Percentiles rank a stretch among this genome's conserved stretches.
Conservation (phyloP, 1,139 yeast genomes). For the Ashbya aceris region DNA sequence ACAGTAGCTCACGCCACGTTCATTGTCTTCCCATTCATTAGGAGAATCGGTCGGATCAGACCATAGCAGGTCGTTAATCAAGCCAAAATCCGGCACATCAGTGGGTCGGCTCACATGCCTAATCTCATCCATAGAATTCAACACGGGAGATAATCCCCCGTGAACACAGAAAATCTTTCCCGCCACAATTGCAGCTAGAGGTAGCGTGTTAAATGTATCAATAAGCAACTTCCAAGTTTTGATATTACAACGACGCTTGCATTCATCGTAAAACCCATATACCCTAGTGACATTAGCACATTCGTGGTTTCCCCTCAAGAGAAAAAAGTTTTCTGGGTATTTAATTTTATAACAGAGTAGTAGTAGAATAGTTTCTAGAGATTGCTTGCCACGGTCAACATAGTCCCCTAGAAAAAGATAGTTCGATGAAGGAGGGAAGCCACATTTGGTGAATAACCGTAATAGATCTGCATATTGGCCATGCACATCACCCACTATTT, state of each 20-base stretch:
- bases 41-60: constrained; percentile 93
- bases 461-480: constrained; percentile 92
- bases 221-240: constrained; percentile 91
- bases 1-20: constrained; percentile 95
- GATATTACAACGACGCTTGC: constrained; percentile 84
- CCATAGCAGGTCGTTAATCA: constrained; percentile 87
- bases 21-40: constrained; percentile 97
- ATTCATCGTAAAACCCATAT: constrained; percentile 94
- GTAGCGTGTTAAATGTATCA: constrained; percentile 89
- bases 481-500: constrained; percentile 95
- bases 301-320: constrained; percentile 91
- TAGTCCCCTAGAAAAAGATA: constrained; percentile 90
- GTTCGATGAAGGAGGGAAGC: constrained; percentile 94
- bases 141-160: constrained; percentile 90
- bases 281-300: constrained; percentile 94
- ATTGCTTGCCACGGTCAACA: constrained; percentile 94
- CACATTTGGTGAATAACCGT: constrained; percentile 88
- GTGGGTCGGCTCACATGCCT: constrained; percentile 89
- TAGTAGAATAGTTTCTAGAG: constrained; percentile 78
- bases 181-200: constrained; percentile 92
- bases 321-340: constrained; percentile 90
- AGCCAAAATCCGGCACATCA: constrained; percentile 93
- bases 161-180: constrained; percentile 96
- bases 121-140: constrained; percentile 85
- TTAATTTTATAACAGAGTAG: constrained; percentile 87